These are phyloP conservation scores for Pseudocercospora crystallina DNA, from an alignment of 2,329 filamentous ascomycete genomes.

Conservation along the genomic window DNA sequence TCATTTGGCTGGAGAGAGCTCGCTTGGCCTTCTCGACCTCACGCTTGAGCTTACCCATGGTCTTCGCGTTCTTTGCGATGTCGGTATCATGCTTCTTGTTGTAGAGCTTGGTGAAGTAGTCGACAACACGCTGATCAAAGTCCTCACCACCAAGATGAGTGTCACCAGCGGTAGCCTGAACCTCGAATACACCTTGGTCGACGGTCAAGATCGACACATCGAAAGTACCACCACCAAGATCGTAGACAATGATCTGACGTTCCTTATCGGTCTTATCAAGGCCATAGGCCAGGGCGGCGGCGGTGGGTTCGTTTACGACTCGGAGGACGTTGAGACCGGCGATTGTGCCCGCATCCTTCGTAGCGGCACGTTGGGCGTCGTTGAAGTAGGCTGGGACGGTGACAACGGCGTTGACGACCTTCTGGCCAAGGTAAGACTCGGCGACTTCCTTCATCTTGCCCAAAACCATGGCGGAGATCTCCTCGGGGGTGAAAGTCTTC, in stretches of 20 bases:
- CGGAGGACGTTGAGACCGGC: conserved; percentile 93
- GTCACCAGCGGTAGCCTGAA: conserved; percentile 98
- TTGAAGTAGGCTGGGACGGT: conserved; percentile 99
- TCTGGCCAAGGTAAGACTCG: conserved; percentile 86
- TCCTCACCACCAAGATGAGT: conserved; percentile 98
- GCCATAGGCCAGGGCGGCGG: conserved; percentile 92
- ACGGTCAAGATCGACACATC: conserved; percentile 98
- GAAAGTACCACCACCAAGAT: conserved; percentile 97
- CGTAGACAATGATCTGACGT: conserved; percentile 89
- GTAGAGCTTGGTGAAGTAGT: conserved; percentile 93
- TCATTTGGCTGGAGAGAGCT: conserved; percentile 61
- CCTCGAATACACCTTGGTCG: conserved; percentile 96
- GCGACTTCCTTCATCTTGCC: conserved; percentile 97
- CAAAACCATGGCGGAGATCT: conserved; percentile 77
- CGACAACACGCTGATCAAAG: conserved; percentile 97
- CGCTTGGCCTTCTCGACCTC: conserved; percentile 99
- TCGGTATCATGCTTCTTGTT: conserved; percentile 98
- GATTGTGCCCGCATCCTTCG: conserved; percentile 97
- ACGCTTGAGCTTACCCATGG: conserved; percentile 99
- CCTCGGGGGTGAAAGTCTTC: conserved; percentile 77
- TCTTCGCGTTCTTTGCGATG: conserved; percentile 90
- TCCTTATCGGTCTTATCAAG: conserved; percentile 90
- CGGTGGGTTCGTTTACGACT: conserved; percentile 97
- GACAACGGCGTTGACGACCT: conserved; percentile 92
- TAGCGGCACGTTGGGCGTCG: conserved; percentile 95